phyloP scores from a whole-genome alignment of 2,329 filamentous ascomycete species.

The Elsinoe perseae region DNA sequence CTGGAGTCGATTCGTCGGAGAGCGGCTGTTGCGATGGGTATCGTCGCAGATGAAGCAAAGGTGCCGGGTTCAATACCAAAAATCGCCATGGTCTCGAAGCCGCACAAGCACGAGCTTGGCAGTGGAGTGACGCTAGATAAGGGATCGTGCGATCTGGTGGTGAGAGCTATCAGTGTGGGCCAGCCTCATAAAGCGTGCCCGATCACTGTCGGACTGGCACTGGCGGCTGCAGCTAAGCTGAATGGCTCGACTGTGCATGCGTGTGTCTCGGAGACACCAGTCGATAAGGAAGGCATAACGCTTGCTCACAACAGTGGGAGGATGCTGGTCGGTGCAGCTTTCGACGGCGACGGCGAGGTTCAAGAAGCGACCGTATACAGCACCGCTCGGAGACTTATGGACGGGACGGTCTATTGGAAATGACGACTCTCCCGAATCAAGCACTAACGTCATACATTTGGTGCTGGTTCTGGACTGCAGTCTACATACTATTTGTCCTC shows the following conservation, averaged over 20 bases:
- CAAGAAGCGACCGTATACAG: slow-evolving; percentile 30
- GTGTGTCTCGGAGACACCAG: slow-evolving; percentile 24
- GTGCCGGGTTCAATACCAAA: slow-evolving; percentile 56
- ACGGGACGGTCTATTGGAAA: slow-evolving; percentile 28
- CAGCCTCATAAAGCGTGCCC: slow-evolving; percentile 35
- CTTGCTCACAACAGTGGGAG: slow-evolving; percentile 35
- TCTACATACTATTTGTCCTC: no score
- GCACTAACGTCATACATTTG: no score
- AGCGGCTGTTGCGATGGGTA: slow-evolving; percentile 55
- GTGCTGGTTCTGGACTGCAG: no score
- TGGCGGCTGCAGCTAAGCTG: slow-evolving; percentile 33
- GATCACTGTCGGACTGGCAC: slow-evolving; percentile 33
- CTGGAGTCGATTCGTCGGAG: slow-evolving; percentile 52
- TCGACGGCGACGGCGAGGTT: slow-evolving; percentile 23
- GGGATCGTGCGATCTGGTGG: slow-evolving; percentile 23
- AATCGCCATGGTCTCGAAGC: slow-evolving; percentile 47
- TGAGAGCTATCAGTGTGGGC: slow-evolving; percentile 34
- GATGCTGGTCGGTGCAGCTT: slow-evolving; percentile 31
- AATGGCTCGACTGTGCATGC: slow-evolving; percentile 32
- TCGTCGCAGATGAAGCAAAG: slow-evolving; percentile 39
- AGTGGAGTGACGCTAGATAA: slow-evolving; percentile 31
- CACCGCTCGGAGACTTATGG: slow-evolving; percentile 33
- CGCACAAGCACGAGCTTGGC: slow-evolving; percentile 29
- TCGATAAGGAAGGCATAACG: slow-evolving; percentile 29
- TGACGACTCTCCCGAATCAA: no score